Evolutionary conservation across 768 basidiomycete species (phyloP).

Genomic region (Suillus plorans): DNA sequence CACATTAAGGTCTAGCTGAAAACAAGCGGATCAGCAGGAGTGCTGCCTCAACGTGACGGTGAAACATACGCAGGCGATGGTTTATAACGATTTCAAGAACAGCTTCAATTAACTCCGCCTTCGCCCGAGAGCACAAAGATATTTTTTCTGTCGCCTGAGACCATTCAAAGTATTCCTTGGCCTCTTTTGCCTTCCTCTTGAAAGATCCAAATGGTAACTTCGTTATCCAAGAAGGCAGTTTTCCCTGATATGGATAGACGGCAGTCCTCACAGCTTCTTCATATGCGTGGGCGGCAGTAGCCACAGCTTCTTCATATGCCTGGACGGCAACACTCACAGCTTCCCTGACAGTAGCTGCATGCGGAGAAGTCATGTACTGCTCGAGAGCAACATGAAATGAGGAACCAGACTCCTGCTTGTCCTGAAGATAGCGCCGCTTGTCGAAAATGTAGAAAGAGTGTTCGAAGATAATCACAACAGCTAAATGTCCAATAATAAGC

Average conservation of each 20-base stretch:
- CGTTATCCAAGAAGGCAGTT: too few species aligned
- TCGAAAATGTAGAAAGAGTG: neutral
- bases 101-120: neutral
- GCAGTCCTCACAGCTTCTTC: too few species aligned
- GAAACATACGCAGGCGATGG: neutral
- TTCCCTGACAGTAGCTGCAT: neutral
- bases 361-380: neutral
- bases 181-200: too few species aligned
- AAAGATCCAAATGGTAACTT: too few species aligned
- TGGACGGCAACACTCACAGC: neutral
- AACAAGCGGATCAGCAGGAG: neutral
- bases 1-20: neutral
- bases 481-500: neutral
- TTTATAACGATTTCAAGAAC: neutral
- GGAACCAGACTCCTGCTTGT: neutral
- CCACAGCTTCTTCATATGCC: neutral
- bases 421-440: neutral
- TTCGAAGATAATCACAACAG: neutral
- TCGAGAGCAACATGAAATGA: neutral
- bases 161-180: too few species aligned
- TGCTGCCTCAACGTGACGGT: too few species aligned
- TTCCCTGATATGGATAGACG: too few species aligned
- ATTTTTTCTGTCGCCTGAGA: neutral
- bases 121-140: neutral
- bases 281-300: too few species aligned